A percentile compares a stretch with the other conserved stretches of the same genome.
Conservation (phyloP, 2,329 filamentous ascomycete genomes). For the Scedosporium apiospermum region DNA sequence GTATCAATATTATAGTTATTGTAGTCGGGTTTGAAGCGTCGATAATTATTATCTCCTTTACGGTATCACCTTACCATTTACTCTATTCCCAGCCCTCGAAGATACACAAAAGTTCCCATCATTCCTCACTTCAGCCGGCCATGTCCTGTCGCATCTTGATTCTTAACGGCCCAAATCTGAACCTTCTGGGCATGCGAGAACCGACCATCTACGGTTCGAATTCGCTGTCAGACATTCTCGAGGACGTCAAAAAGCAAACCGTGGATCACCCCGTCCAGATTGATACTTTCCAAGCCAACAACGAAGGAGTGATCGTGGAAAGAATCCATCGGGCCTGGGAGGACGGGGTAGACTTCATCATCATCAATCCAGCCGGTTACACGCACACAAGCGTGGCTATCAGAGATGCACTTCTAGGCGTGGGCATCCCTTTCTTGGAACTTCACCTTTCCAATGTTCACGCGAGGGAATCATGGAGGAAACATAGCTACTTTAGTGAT, state of each 20-base stretch:
- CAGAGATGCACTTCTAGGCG: conserved; percentile 62
- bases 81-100: too few species aligned
- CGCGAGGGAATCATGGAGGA: conserved; percentile 56
- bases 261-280: conserved; percentile 36
- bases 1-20: too few species aligned
- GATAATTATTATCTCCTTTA: too few species aligned
- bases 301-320: conserved; percentile 66
- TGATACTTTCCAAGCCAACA: conserved; percentile 63
- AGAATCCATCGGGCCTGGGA: conserved; percentile 58
- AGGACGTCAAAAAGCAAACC: conserved; percentile 38
- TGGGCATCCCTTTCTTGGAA: conserved; percentile 66
- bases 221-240: conserved; percentile 54
- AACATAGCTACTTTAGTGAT: conserved; percentile 64
- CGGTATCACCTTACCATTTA: too few species aligned
- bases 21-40: too few species aligned
- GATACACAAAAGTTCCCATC: too few species aligned
- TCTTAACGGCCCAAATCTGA: conserved; percentile 74
- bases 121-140: not conserved
- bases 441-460: conserved; percentile 72
- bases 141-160: conserved; percentile 4
- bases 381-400: conserved; percentile 71
- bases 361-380: conserved; percentile 69
- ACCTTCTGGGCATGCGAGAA: conserved; percentile 67
- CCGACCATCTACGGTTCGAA: conserved; percentile 63
- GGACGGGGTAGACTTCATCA: conserved; percentile 46